These are phyloP conservation scores for Ceratocystis variospora DNA, from an alignment of 2,329 filamentous ascomycete species.

Conservation along the genomic window DNA sequence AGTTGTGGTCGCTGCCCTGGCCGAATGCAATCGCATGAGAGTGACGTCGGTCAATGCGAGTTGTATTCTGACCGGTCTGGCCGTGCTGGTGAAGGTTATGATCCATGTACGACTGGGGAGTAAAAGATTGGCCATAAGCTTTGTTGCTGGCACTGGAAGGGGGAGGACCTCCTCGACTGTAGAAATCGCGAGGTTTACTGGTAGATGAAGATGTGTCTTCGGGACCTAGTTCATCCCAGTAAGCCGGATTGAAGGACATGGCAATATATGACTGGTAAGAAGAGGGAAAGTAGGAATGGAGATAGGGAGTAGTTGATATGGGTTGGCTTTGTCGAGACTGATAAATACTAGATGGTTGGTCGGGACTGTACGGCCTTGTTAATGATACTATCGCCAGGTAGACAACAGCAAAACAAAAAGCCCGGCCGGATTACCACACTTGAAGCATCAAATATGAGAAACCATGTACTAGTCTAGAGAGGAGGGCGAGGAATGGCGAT, in stretches of 20 bases:
- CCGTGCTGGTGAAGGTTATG: constrained; percentile 5
- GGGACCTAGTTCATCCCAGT: constrained; percentile 2
- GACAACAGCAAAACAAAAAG: too few species aligned
- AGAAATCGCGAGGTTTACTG: neutral
- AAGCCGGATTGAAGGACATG: constrained; percentile 1
- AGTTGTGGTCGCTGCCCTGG: constrained; percentile 11
- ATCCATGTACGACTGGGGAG: constrained; percentile 14
- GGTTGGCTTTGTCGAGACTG: too few species aligned
- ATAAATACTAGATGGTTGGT: too few species aligned
- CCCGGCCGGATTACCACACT: too few species aligned
- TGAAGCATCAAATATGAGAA: too few species aligned
- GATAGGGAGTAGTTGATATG: neutral
- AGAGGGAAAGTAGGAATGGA: neutral
- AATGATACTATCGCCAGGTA: too few species aligned
- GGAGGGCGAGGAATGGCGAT: neutral
- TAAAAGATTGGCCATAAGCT: constrained; percentile 20
- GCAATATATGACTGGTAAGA: neutral
- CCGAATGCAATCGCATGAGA: constrained; percentile 7
- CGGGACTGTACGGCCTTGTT: too few species aligned
- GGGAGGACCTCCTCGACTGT: constrained; percentile 10
- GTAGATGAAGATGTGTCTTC: neutral
- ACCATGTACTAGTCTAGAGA: neutral
- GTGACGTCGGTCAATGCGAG: constrained; percentile 11
- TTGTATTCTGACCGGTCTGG: constrained; percentile 6
- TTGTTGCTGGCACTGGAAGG: constrained; percentile 18